Evolutionary conservation across 1,284 basidiomycete species (phyloP).

Genomic region (Ganoderma lingzhi): DNA sequence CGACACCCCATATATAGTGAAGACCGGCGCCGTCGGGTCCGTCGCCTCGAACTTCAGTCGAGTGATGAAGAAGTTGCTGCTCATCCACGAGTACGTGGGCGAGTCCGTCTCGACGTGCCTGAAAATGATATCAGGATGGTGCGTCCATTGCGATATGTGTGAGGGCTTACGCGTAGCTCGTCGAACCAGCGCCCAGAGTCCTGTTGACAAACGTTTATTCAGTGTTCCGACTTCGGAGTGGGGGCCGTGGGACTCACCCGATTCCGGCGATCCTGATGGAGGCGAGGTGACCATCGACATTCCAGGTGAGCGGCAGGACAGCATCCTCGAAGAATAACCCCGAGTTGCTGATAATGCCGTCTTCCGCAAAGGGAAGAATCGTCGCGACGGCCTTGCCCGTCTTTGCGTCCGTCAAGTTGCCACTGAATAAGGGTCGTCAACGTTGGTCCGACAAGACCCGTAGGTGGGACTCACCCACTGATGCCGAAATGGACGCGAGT

Average conservation of each 20-base stretch:
- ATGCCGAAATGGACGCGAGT: constrained; percentile 3
- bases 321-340: neutral
- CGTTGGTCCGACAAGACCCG: neutral
- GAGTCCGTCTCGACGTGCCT: constrained; percentile 10
- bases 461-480: neutral
- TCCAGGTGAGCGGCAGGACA: neutral
- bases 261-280: neutral
- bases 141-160: neutral
- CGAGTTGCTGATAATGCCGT: neutral
- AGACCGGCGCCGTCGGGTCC: neutral
- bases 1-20: constrained; percentile 7
- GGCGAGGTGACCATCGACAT: neutral
- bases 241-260: neutral
- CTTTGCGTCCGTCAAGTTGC: constrained; percentile 5
- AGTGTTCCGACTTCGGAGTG: neutral
- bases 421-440: neutral
- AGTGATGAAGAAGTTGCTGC: constrained; percentile 8
- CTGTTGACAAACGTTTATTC: neutral
- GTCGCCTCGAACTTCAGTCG: neutral
- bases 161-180: constrained; percentile 4
- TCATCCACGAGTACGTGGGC: constrained; percentile 9
- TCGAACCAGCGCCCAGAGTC: neutral
- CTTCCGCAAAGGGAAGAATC: neutral
- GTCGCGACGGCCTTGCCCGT: neutral
- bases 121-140: neutral